phyloP scores from a whole-genome alignment of 805 yeast species.

The Nakazawaea sp. region DNA sequence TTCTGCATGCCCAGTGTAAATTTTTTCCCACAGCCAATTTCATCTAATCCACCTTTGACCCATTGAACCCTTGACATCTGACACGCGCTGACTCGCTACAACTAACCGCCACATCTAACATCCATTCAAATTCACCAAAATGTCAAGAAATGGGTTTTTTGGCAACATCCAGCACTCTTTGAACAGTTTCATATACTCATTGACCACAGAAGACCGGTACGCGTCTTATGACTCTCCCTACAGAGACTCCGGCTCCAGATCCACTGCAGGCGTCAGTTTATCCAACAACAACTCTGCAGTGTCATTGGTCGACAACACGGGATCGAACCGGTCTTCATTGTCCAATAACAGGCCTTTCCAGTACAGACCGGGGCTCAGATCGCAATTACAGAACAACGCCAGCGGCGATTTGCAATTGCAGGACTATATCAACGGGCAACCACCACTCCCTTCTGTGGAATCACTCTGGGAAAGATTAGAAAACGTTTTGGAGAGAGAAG shows the following conservation, averaged over 20 bases:
- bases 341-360: slow-evolving; percentile 33
- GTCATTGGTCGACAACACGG: slow-evolving; percentile 30
- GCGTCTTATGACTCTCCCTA: slow-evolving; percentile 42
- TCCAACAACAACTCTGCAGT: slow-evolving; percentile 30
- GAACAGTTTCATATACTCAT: slow-evolving; percentile 31
- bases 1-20: too few relatives aligned
- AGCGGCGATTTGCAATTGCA: slow-evolving; percentile 55
- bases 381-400: slow-evolving; percentile 29
- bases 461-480: slow-evolving; percentile 89
- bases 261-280: slow-evolving; percentile 19
- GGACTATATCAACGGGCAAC: slow-evolving; percentile 34
- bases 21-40: too few relatives aligned
- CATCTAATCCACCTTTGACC: neutral
- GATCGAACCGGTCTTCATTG: slow-evolving; percentile 31
- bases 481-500: slow-evolving; percentile 70
- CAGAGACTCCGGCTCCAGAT: slow-evolving; percentile 15
- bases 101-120: neutral
- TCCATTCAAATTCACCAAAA: neutral
- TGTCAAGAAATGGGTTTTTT: slow-evolving; percentile 14
- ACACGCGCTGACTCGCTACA: too few relatives aligned
- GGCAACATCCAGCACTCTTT: slow-evolving; percentile 26
- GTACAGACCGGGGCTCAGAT: slow-evolving; percentile 33
- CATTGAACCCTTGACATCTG: too few relatives aligned
- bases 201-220: slow-evolving; percentile 54
- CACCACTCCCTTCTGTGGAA: slow-evolving; percentile 56